These are phyloP conservation scores for Paramecium tetraurelia DNA, from an alignment of 73 alveolate species.

Conservation along the genomic window DNA sequence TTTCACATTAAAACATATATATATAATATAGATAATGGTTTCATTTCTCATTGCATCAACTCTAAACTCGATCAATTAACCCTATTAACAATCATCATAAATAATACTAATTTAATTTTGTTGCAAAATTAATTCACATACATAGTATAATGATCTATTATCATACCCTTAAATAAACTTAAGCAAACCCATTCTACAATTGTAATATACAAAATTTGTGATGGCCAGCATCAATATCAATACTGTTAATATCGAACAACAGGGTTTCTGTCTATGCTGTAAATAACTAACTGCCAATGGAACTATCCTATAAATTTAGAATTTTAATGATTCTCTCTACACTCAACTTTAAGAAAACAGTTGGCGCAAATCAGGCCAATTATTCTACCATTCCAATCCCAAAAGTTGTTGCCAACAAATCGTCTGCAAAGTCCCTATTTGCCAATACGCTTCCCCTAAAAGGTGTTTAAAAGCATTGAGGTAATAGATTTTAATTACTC, in stretches of 20 bases:
- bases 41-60: background rate
- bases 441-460: background rate
- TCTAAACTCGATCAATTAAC: background rate
- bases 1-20: background rate
- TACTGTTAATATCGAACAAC: background rate
- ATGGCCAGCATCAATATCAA: background rate
- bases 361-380: background rate
- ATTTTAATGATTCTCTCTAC: background rate
- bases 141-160: slow-evolving; percentile 22
- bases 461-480: background rate
- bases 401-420: slow-evolving; percentile 4
- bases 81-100: background rate
- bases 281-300: background rate
- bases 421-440: background rate
- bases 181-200: background rate
- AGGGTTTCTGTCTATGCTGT: background rate
- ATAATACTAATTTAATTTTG: background rate
- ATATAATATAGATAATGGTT: background rate
- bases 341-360: background rate
- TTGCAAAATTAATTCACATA: background rate
- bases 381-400: background rate
- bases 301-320: background rate
- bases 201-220: background rate
- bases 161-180: background rate
- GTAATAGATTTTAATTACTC: background rate